Conservation (phyloP, 176 grass and related monocot genomes). For the Oropetium thomaeum region DNA sequence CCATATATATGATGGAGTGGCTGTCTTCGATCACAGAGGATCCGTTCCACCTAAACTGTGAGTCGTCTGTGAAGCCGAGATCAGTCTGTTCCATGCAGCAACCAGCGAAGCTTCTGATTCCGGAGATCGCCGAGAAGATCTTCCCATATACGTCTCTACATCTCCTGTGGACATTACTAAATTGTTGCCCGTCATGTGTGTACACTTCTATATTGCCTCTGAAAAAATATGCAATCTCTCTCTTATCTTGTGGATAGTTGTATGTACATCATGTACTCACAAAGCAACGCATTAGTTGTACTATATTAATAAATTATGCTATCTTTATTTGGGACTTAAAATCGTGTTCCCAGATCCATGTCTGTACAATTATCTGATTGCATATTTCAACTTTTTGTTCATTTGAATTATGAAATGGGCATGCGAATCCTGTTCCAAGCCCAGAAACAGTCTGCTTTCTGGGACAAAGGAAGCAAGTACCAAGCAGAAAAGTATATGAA, state of each 20-base stretch:
- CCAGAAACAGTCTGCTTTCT: too few species aligned
- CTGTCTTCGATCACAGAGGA: constrained; percentile 30
- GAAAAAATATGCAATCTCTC: neutral
- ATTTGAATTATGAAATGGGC: neutral
- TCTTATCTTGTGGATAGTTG: neutral
- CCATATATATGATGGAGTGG: too few species aligned
- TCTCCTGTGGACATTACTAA: neutral
- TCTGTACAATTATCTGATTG: neutral
- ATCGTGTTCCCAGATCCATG: neutral
- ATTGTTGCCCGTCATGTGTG: too few species aligned
- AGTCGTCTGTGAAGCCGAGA: too few species aligned
- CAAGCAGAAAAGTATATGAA: neutral
- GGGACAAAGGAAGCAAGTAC: too few species aligned
- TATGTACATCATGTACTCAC: neutral
- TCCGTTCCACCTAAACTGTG: constrained; percentile 38
- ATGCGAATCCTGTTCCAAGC: too few species aligned
- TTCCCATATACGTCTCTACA: constrained; percentile 7
- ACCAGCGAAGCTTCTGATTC: constrained; percentile 42
- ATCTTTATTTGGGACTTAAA: constrained; percentile 12
- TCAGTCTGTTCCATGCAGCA: constrained; percentile 26
- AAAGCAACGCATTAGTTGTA: constrained; percentile 13
- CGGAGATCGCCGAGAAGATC: constrained; percentile 43
- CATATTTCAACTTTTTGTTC: neutral
- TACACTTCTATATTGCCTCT: too few species aligned
- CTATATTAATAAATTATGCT: neutral